phyloP scores from a whole-genome alignment of 805 yeast genomes.

The Zygosaccharomyces siamensis region DNA sequence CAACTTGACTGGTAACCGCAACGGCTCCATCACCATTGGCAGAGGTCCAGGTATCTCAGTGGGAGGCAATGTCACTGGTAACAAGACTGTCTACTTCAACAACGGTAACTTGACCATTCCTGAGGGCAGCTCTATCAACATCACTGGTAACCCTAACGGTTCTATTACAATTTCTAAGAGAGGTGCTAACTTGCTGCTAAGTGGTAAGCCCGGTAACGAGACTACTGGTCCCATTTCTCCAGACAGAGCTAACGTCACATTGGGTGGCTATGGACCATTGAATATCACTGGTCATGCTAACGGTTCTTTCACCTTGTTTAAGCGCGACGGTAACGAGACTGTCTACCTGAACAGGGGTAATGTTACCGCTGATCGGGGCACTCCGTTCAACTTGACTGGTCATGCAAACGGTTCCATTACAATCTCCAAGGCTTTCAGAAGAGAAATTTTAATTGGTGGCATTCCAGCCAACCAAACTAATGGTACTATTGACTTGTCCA shows the following conservation, averaged over 20 bases:
- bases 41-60: no score
- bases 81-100: background rate
- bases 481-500: slow-evolving; percentile 2
- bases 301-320: background rate
- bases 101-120: background rate
- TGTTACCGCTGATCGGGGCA: background rate
- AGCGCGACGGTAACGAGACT: background rate
- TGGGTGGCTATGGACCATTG: background rate
- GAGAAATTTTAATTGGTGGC: background rate
- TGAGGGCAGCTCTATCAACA: background rate
- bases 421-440: background rate
- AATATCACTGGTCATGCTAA: slow-evolving; percentile 1
- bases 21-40: background rate
- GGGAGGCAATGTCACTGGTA: background rate
- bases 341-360: background rate
- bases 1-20: background rate
- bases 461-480: background rate
- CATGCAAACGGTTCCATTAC: background rate
- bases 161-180: background rate
- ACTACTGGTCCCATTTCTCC: background rate
- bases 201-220: background rate
- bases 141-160: slow-evolving; percentile 1
- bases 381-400: background rate
- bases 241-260: background rate
- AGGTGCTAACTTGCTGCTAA: background rate